phyloP scores from a whole-genome alignment of 2,329 filamentous ascomycete species.

The Aspergillus sergii region DNA sequence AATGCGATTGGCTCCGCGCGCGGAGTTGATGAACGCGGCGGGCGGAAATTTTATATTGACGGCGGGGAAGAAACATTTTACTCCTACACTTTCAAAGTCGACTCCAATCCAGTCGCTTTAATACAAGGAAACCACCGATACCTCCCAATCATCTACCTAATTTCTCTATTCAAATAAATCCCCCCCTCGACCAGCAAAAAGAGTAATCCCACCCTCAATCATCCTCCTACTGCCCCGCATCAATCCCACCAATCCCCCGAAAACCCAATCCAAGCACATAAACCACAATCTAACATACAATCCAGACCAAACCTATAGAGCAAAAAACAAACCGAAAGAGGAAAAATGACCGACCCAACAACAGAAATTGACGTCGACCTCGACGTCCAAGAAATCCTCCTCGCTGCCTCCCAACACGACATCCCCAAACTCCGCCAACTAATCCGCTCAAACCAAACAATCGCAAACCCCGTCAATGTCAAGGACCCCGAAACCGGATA shows the following conservation, averaged over 20 bases:
- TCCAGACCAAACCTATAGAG: not conserved
- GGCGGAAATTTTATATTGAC: conserved; percentile 30
- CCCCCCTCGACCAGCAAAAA: not conserved
- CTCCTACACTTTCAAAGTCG: not conserved
- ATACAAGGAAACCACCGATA: not conserved
- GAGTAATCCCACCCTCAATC: not conserved
- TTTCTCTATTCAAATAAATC: not conserved
- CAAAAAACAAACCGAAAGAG: not conserved
- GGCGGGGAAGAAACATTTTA: not conserved
- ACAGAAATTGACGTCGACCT: conserved; percentile 40
- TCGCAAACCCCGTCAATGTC: conserved; percentile 65
- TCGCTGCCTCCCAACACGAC: conserved; percentile 69
- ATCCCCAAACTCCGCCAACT: conserved; percentile 68
- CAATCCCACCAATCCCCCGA: conserved; percentile 5
- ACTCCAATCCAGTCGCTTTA: not conserved
- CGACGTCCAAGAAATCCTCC: conserved; percentile 61
- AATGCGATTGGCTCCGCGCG: conserved; percentile 17
- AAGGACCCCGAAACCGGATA: conserved; percentile 84
- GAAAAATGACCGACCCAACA: conserved; percentile 28
- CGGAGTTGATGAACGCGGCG: conserved; percentile 34
- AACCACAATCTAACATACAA: not conserved
- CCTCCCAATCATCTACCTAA: not conserved
- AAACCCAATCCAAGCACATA: not conserved
- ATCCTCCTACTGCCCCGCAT: not conserved
- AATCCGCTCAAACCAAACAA: conserved; percentile 55